Evolutionary conservation across 768 basidiomycete genomes (phyloP), one percentile per base, ranked within the genome.

Genomic region (Chalciporus piperatus): DNA sequence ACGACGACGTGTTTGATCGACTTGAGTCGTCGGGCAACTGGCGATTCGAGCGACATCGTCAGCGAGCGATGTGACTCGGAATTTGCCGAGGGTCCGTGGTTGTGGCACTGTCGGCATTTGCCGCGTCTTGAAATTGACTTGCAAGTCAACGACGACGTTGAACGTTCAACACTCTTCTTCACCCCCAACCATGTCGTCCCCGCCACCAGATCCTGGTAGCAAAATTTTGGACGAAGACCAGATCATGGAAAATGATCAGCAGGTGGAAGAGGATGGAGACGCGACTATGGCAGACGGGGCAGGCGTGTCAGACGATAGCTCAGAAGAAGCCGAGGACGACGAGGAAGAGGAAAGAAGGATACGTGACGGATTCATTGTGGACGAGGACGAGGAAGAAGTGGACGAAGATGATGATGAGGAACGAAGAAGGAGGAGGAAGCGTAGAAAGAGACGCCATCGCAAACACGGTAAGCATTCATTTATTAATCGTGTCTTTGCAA

Each of bases 361-460:
- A 50, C 75, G 83, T 45, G 89, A 94, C 45, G 94, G 91, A 0
- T 97, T 98, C 65, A 97, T 98, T 60, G 93, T 94, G 8, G 89
- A 89, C 9, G 92, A 95, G 52, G 92, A 89, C 0, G 88, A 93
- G n/a, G 91, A 92, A 7, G 91, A 92, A 4, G 87, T 83, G 0
- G 83, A 82, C 2, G 82, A 79, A n/a, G n/a, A n/a, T 13, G 82
- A 81, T 17, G 76, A 81, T 39, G 76, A 78, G 40, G 79, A 77
- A 49, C 74, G 78, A 52, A 77, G 72, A 40, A 74, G 80, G 59
- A 78, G 78, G 58, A 78, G 80, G 53, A 91, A 84, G 66, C 77
- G 81, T 56, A 79, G 85, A 63, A 85, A 84, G 72, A 81, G 76
- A 61, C 78, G 80, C 59, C 84, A 88, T 67, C 71, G 74, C 41